phyloP scores from a whole-genome alignment of 768 basidiomycete genomes.

The Amanita pseudoporphyria region DNA sequence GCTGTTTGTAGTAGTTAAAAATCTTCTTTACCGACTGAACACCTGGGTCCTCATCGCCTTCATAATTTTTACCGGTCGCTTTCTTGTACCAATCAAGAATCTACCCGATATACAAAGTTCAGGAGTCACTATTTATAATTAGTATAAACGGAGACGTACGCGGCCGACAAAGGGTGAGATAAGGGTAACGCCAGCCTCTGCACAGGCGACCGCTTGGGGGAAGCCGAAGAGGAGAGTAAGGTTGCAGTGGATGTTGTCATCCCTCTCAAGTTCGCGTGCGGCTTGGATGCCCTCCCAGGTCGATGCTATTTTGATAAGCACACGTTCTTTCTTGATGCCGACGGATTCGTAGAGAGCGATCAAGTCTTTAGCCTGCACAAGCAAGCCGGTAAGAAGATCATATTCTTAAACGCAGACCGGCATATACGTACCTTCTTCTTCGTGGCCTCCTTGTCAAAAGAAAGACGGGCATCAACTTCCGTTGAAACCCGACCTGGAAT shows the following conservation, averaged over 20 bases:
- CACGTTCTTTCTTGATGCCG: conserved; percentile 87
- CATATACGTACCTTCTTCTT: conserved; percentile 60
- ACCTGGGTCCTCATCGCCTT: conserved; percentile 91
- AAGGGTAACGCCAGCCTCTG: conserved; percentile 95
- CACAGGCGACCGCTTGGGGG: conserved; percentile 96
- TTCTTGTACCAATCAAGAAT: conserved; percentile 99
- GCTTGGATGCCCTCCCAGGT: conserved; percentile 99
- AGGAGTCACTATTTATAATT: conserved; percentile 5
- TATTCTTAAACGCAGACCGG: background rate
- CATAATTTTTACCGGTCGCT: conserved; percentile 74
- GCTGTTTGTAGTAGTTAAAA: conserved; percentile 99
- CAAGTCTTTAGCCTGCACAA: conserved; percentile 61
- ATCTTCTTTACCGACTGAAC: conserved; percentile 93
- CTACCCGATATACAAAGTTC: conserved; percentile 25
- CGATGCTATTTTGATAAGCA: conserved; percentile 98
- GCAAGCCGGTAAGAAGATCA: conserved; percentile 6
- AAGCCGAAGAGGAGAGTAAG: conserved; percentile 99
- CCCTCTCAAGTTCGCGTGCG: conserved; percentile 87
- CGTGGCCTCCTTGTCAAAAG: conserved; percentile 90
- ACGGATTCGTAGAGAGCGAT: conserved; percentile 93
- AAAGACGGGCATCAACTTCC: conserved; percentile 96
- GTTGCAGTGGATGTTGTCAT: conserved; percentile 96
- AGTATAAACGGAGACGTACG: conserved; percentile 39
- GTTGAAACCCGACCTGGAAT: conserved; percentile 99
- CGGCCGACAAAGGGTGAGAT: conserved; percentile 99